These are phyloP conservation scores for Mortierella sp. DNA, from an alignment of 371 early-diverging fungal species.

Conservation along the genomic window DNA sequence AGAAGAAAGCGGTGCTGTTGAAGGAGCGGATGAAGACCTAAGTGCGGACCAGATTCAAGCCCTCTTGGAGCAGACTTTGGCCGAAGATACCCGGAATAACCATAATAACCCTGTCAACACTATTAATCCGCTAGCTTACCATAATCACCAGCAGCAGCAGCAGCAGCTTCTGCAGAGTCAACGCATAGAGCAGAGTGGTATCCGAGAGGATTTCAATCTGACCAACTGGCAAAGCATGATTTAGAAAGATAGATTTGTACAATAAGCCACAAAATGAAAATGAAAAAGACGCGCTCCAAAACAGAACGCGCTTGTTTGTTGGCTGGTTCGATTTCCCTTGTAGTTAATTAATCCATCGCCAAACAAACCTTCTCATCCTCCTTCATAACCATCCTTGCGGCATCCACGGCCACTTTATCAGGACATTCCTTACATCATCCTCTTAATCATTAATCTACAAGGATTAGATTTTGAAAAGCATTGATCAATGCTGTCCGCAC, in stretches of 20 bases:
- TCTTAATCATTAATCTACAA: neutral
- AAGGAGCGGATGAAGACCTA: constrained; percentile 10
- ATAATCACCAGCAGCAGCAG: constrained; percentile 2
- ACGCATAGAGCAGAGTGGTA: neutral
- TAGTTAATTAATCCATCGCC: too few species aligned
- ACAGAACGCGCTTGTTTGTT: too few species aligned
- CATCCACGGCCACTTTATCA: neutral
- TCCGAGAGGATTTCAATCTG: constrained; percentile 9
- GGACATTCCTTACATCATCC: neutral
- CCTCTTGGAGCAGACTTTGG: constrained; percentile 35
- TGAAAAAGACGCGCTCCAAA: too few species aligned
- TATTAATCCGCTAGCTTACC: neutral
- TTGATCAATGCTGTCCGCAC: constrained; percentile 24
- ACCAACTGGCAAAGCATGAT: constrained; percentile 21
- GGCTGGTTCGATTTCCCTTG: too few species aligned
- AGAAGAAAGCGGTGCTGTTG: neutral
- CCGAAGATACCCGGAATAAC: constrained; percentile 21
- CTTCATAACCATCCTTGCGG: neutral
- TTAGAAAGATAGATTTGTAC: neutral
- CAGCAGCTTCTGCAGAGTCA: neutral
- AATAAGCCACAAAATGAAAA: constrained; percentile 8
- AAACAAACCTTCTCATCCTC: too few species aligned
- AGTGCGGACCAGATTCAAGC: constrained; percentile 34
- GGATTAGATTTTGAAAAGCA: neutral
- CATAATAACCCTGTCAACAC: constrained; percentile 5